Base-by-base conservation (phyloP, 2,329 filamentous ascomycete genomes). In the Hypomyces rosellus region DNA sequence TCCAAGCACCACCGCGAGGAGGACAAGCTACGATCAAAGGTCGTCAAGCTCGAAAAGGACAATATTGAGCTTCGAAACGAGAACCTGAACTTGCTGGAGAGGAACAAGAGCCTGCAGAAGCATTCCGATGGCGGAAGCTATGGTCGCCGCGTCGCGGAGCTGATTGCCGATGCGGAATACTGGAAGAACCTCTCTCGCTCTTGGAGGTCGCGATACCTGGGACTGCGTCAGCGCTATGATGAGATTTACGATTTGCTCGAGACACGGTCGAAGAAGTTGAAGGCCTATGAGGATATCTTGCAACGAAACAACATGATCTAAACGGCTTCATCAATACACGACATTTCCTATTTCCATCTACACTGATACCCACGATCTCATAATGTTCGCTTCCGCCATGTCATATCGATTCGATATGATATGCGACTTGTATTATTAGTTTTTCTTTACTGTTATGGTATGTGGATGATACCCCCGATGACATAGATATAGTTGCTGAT, bases 11-110 rank as follows among this genome's bases (percentile, higher is more conserved):
- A 64, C 34, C 57, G 49, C 41, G 66, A 71, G 45, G 48, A 66
- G 25, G 65, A 67, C 25, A 61, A 60, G 41, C 56, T 72, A 11
- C 62, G 64, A 3, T 55, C 63, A 51, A 67, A 65, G 54, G 56
- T 68, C 46, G 59, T 60, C 42, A 64, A 59, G 52, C 61, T 73
- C 11, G 54, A 58, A 37, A 63, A 60, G 48, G 71, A 75, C 45
- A 69, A 68, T 52, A 59, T 65, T 37, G 53, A 57, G 3, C 59
- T 74, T 37, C 56, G 53, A 34, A 61, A 59, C 2, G 71, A 74
- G 37, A 70, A 68, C 48, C 58, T 60, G 8, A 58, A 61, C 15
- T 64, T 76, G 36, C 56, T 60, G 16, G 59, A 57, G 47, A 59
- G 68, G 30, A 49, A 73, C 18, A 59, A 62, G 34, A 62, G 69